Conservation (phyloP, 345 rosid genomes). For the Zanthoxylum bungeanum region DNA sequence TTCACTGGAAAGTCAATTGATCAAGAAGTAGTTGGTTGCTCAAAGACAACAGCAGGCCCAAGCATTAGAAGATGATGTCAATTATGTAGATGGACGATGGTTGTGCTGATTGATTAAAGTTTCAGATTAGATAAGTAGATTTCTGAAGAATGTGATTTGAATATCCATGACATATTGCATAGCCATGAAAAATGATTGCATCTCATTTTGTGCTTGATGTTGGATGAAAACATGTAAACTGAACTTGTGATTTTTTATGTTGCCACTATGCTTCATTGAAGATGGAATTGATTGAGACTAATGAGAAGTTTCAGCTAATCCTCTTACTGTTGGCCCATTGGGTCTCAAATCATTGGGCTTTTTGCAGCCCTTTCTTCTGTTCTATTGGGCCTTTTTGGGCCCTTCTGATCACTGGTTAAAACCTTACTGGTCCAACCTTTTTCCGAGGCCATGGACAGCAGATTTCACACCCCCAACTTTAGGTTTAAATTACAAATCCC, state of each 20-base stretch:
- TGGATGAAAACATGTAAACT: neutral
- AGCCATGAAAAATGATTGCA: neutral
- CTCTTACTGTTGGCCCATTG: neutral
- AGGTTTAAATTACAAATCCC: neutral
- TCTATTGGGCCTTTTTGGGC: neutral
- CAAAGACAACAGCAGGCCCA: slow-evolving; percentile 32
- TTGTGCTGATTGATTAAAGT: neutral
- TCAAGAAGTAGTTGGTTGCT: slow-evolving; percentile 33
- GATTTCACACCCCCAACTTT: neutral
- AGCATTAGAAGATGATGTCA: slow-evolving; percentile 5
- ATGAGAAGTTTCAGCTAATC: neutral
- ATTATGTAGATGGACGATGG: neutral
- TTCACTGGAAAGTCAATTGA: slow-evolving; percentile 30
- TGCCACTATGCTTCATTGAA: neutral
- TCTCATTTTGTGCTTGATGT: neutral
- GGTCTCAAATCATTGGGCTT: neutral
- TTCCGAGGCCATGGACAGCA: neutral
- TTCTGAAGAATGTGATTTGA: neutral
- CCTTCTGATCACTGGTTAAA: neutral
- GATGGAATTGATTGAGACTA: neutral
- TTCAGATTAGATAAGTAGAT: neutral
- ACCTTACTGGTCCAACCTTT: neutral
- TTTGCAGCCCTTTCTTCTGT: neutral
- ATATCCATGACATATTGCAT: neutral
- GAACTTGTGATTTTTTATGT: neutral